A percentile compares a stretch with the other conserved stretches of the same genome.
phyloP scores from a whole-genome alignment of 352 stramenopile species.

The Phytophthora capsici region DNA sequence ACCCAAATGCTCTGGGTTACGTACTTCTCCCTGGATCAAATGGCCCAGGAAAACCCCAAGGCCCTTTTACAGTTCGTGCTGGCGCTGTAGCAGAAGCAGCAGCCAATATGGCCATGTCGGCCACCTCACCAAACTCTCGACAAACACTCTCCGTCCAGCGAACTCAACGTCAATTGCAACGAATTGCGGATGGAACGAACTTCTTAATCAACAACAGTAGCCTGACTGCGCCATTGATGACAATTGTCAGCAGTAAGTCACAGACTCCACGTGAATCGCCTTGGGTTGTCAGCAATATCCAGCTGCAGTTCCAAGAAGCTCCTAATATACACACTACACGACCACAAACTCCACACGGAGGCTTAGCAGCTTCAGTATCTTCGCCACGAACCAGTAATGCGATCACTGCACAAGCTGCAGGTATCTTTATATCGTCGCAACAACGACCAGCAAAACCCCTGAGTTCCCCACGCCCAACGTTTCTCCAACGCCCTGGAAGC shows the following conservation, averaged over 20 bases:
- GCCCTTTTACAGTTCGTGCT: conserved; percentile 34
- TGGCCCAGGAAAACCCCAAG: conserved; percentile 6
- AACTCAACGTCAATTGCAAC: conserved; percentile 18
- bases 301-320: conserved; percentile 26
- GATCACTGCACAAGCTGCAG: conserved; percentile 11
- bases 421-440: conserved; percentile 21
- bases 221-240: conserved; percentile 37
- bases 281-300: conserved; percentile 16
- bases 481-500: conserved; percentile 11
- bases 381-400: conserved; percentile 25
- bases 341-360: conserved; percentile 23
- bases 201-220: conserved; percentile 35
- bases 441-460: conserved; percentile 18
- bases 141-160: conserved; percentile 17
- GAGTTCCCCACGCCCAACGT: conserved; percentile 19
- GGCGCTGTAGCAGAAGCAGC: conserved; percentile 32
- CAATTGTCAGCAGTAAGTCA: conserved; percentile 32
- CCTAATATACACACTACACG: background rate
- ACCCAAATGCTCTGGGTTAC: conserved; percentile 16
- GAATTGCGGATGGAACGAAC: conserved; percentile 12
- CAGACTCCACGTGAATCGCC: conserved; percentile 16
- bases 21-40: conserved; percentile 12
- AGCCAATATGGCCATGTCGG: conserved; percentile 24
- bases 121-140: conserved; percentile 6
- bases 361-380: conserved; percentile 7